These are phyloP conservation scores for Aureobasidium pullulans DNA, from an alignment of 2,329 filamentous ascomycete genomes.

Conservation along the genomic window DNA sequence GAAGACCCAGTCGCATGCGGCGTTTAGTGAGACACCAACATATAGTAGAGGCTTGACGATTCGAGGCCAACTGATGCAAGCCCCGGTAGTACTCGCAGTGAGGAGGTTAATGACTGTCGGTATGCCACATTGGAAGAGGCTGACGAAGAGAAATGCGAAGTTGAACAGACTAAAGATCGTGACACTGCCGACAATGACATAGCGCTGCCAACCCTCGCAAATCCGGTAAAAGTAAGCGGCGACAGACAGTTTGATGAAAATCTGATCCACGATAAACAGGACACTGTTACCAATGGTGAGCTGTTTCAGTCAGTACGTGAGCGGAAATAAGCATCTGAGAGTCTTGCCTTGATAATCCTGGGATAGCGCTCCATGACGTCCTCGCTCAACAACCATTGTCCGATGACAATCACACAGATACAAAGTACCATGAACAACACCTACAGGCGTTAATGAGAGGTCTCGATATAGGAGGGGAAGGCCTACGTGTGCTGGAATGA, in stretches of 20 bases:
- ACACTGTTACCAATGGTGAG: slow-evolving; percentile 2
- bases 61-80: slow-evolving; percentile 8
- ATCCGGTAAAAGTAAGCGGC: slow-evolving; percentile 13
- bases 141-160: slow-evolving; percentile 3
- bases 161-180: slow-evolving; percentile 2
- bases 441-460: background rate
- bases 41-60: slow-evolving; percentile 10
- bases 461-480: background rate
- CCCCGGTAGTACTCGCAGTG: background rate
- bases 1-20: slow-evolving; percentile 14
- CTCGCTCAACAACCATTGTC: background rate
- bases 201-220: slow-evolving; percentile 11
- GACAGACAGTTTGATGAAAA: slow-evolving; percentile 13
- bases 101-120: slow-evolving; percentile 9
- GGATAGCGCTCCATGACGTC: background rate
- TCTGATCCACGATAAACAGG: slow-evolving; percentile 10
- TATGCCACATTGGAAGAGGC: slow-evolving; percentile 12
- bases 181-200: slow-evolving; percentile 5
- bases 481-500: slow-evolving; percentile 13
- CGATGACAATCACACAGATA: background rate
- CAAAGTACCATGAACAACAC: background rate
- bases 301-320: background rate
- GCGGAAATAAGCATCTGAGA: background rate
- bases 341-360: background rate
- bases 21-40: slow-evolving; percentile 3